Evolutionary conservation across 2,329 filamentous ascomycete species (phyloP), one percentile per base, ranked within the genome.

Genomic region (Trichothecium sympodiale): DNA sequence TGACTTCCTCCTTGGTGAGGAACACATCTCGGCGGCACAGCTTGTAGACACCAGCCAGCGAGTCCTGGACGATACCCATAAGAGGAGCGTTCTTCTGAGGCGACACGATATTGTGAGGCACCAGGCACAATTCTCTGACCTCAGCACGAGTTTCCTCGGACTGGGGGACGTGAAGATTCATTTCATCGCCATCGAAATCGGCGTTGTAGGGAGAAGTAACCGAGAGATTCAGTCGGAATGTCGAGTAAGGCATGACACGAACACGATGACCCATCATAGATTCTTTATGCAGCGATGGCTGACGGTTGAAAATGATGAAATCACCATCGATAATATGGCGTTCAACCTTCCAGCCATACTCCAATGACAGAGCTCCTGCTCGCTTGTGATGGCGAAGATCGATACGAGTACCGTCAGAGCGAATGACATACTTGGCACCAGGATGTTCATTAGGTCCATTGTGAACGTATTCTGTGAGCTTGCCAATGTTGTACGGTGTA

Each of bases 231-330:
- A 99, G 74, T 44, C 91, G 81, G 69, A 99, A 99, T 2, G 91
- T 99, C 5, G 91, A 98, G 60, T 94, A 98, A 3, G 91, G 91
- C 88, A 98, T 96, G 41, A 99, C 91, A 41, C 82, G 81, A 43
- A 98, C 91, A 49, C 86, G 80, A 62, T 99, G 91, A 60, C 86
- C 91, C 93, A 98, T 98, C 91, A 98, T 99, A 41, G 91, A 98
- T 57, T 98, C 91, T 62, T 99, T 99, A 71, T 99, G 91, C 52
- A 99, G 70, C 26, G 91, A 99, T 1, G 91, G 91, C 56, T 99
- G 91, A 71, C 91, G 91, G 60, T 98, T 99, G 77, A 99, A 99
- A 53, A 98, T 88, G 62, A 99, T 96, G 46, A 86, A 93, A 60
- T 99, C 91, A 39, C 89, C 89, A 51, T 94, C 86, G 51, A 94